Conservation (phyloP, 2,329 filamentous ascomycete species). For the Trichoderma guizhouense region DNA sequence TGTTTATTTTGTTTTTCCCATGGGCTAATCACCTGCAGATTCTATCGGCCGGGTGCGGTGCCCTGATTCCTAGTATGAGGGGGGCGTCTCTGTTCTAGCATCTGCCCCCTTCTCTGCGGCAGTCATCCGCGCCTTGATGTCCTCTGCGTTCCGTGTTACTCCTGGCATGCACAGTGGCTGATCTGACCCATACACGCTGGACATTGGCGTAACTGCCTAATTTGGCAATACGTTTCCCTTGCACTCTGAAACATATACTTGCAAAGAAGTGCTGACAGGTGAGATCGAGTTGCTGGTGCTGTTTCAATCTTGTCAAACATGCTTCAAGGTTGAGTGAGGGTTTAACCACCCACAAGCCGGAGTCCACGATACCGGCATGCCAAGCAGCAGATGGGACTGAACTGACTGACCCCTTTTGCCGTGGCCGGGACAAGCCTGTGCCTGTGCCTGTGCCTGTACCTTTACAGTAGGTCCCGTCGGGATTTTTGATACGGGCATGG, state of each 20-base stretch:
- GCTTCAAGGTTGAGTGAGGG: neutral
- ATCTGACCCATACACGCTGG: neutral
- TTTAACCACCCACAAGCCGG: neutral
- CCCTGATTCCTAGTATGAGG: neutral
- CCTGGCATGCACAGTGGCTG: neutral
- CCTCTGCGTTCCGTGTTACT: neutral
- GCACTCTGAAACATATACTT: neutral
- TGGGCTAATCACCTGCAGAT: neutral
- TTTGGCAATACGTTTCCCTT: neutral
- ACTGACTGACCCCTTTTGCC: neutral
- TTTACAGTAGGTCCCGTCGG: neutral
- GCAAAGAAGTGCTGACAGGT: neutral
- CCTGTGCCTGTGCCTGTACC: neutral
- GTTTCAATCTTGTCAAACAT: neutral
- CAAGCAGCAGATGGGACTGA: neutral
- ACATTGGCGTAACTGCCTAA: conserved; percentile 1
- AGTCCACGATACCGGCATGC: neutral
- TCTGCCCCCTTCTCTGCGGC: neutral
- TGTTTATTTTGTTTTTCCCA: neutral
- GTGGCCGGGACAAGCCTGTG: neutral
- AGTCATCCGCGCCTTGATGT: neutral
- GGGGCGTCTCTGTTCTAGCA: neutral
- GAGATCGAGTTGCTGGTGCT: neutral
- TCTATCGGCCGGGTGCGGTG: neutral
- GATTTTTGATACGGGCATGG: neutral